A percentile compares a stretch with the other conserved stretches of the same genome.
phyloP scores from a whole-genome alignment of 257 asterid species.

The Catharanthus roseus region DNA sequence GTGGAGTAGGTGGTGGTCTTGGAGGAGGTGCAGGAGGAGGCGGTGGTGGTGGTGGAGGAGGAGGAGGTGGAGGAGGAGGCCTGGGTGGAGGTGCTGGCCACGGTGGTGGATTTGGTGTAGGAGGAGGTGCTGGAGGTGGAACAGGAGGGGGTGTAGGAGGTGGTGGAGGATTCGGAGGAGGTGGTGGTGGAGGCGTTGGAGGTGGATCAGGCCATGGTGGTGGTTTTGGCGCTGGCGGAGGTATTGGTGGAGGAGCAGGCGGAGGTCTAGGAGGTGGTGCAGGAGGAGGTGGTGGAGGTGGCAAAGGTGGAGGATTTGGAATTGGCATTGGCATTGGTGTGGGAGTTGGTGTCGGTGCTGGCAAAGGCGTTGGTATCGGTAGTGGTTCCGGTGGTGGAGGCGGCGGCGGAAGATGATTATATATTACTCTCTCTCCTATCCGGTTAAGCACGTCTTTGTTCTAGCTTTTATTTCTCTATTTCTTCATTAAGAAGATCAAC shows the following conservation, averaged over 20 bases:
- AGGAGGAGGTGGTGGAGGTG: conserved; percentile 13
- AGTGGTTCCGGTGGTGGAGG: conserved; percentile 16
- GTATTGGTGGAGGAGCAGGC: not conserved
- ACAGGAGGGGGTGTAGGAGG: conserved; percentile 23
- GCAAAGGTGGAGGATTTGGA: conserved; percentile 17
- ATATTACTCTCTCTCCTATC: too few relatives aligned
- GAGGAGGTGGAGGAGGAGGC: conserved; percentile 31
- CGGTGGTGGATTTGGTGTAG: conserved; percentile 15
- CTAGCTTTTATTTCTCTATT: not conserved
- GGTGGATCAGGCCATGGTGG: conserved; percentile 9
- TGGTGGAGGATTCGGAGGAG: conserved; percentile 19
- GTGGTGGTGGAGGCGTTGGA: conserved; percentile 18
- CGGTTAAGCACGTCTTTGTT: not conserved
- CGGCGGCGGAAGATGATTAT: conserved; percentile 19
- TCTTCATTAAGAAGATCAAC: not conserved
- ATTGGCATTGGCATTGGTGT: conserved; percentile 13
- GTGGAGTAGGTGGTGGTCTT: conserved; percentile 28
- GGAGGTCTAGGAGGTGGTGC: conserved; percentile 5
- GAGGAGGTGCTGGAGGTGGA: conserved; percentile 26
- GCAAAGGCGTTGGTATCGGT: conserved; percentile 19
- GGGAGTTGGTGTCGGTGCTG: conserved; percentile 8
- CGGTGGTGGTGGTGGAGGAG: conserved; percentile 27
- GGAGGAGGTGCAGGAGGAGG: conserved; percentile 20
- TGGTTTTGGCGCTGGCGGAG: not conserved
- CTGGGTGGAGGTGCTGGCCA: conserved; percentile 25